phyloP scores from a whole-genome alignment of 1,139 yeast genomes.

The Taiozyma sp. region DNA sequence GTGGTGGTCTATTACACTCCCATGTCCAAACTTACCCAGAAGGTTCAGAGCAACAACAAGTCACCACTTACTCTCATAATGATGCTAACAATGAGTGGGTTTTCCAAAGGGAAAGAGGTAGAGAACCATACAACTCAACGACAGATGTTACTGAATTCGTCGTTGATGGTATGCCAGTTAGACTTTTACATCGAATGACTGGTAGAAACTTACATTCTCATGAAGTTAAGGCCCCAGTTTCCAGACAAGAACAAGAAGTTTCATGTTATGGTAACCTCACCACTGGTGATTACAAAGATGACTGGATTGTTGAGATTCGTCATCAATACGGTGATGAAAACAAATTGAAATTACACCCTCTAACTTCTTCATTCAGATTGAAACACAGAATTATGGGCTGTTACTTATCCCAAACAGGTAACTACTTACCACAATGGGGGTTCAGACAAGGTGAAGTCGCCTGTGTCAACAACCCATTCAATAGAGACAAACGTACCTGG shows the following conservation, averaged over 20 bases:
- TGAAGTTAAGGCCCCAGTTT: constrained; percentile 74
- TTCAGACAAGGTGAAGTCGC: constrained; percentile 96
- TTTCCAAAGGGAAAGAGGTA: constrained; percentile 68
- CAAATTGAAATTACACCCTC: constrained; percentile 66
- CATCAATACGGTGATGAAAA: constrained; percentile 76
- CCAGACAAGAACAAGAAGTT: constrained; percentile 72
- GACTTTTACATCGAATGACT: constrained; percentile 76
- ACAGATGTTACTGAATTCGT: constrained; percentile 54
- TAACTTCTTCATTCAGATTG: constrained; percentile 82
- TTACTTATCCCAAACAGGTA: constrained; percentile 83
- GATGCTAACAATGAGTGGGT: constrained; percentile 91
- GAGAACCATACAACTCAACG: constrained; percentile 46
- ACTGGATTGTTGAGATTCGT: constrained; percentile 88
- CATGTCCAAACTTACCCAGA: constrained; percentile 92
- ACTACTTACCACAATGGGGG: constrained; percentile 91
- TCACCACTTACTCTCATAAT: constrained; percentile 90
- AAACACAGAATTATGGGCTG: constrained; percentile 66
- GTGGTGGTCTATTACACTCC: constrained; percentile 92
- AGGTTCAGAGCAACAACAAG: constrained; percentile 95
- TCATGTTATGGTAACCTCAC: constrained; percentile 89
- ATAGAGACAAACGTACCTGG: constrained; percentile 93
- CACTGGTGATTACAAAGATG: constrained; percentile 86
- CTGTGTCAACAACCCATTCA: constrained; percentile 72
- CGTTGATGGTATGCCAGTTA: constrained; percentile 67
- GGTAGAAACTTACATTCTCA: constrained; percentile 93